Evolutionary conservation across 768 basidiomycete species (phyloP), one percentile per base, ranked within the genome.

Genomic region (Sporobolomyces phaffii): DNA sequence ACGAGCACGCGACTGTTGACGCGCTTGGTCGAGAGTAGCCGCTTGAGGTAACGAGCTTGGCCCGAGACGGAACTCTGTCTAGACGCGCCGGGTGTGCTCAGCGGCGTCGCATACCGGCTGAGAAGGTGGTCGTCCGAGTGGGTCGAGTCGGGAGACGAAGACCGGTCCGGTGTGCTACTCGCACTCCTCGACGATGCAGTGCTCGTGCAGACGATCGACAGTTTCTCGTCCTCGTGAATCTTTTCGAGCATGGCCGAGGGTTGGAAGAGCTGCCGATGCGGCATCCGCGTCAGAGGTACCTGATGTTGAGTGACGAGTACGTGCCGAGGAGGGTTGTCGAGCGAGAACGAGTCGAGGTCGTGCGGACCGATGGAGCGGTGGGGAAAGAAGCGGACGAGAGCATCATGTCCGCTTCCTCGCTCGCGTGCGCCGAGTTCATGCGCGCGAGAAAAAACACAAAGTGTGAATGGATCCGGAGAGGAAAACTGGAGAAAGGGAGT

Each of bases 81-180:
- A 33, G 60, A 43, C 11, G 47, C 18, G n/a, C n/a, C n/a, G 14
- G 24, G 48, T 22, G 36, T 28, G 28, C 44, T 28, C 38, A 49
- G 38, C n/a, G 54, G 48, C 15, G 54, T 41, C 3, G 54, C 20
- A 26, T 48, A 57, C 9, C 7, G 20, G 26, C 56, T 64, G 28
- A 64, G 54, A 22, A 64, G 62, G 28, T 47, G 54, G 5, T 48
- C 48, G 45, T 56, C 48, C 17, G 62, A 64, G n/a, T 28, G 20
- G 11, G 45, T 4, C 5, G 53, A 57, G 48, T 64, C 62, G 34
- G 62, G 62, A 2, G 54, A 41, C 5, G 33, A 29, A 11, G 62
- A 54, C 24, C 47, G 53, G 5, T 58, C 41, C 2, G 56, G 29
- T 24, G 54, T 54, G 34, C 31, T 34, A 40, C 34, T 56, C 15